Evolutionary conservation across 305 asterid species (phyloP), one percentile per base, ranked within the genome.

Genomic region (Coffea humblotiana): DNA sequence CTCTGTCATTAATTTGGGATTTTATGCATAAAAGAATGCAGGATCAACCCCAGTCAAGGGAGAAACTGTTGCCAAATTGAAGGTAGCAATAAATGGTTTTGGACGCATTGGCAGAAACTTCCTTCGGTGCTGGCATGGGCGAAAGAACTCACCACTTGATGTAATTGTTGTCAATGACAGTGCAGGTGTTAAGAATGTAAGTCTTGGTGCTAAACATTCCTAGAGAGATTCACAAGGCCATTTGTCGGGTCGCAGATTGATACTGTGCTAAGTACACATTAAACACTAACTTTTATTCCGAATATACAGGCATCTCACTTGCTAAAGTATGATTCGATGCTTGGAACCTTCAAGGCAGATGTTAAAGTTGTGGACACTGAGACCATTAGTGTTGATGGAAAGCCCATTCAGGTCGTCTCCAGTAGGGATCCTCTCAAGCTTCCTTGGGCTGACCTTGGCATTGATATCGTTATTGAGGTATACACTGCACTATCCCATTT

Each of bases 101-200:
- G 98, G 99, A 10, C 94, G 99, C 71, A 95, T 95, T 69, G 99
- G 99, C 4, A 84, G 99, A 86, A 95, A 95, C 97, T 95, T 95
- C 88, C 98, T 95, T 65, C 93, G 98, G 27, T 95, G 98, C 90
- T 95, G 99, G 99, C 99, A 95, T 58, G 99, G 98, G 9, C 93
- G 98, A 69, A 90, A 94, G 83, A 92, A 94, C 79, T 94, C 98
- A 27, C 99, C 98, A 19, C 92, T 94, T 8, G 99, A 96, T 3
- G 99, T 96, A 18, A 72, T 96, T 48, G 94, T 94, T 12, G 91
- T 94, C 82, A 96, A 96, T 65, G 98, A 96, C 92, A 96, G 97
- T 76, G 98, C 96, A 0, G 97, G 99, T 87, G 99, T 96, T 21
- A 96, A 92, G 85, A 96, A 94, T 45, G 98, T 92, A 87, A 80